Conservation (phyloP, 192 early-diverging fungal species). For the Powellomyces hirtus region DNA sequence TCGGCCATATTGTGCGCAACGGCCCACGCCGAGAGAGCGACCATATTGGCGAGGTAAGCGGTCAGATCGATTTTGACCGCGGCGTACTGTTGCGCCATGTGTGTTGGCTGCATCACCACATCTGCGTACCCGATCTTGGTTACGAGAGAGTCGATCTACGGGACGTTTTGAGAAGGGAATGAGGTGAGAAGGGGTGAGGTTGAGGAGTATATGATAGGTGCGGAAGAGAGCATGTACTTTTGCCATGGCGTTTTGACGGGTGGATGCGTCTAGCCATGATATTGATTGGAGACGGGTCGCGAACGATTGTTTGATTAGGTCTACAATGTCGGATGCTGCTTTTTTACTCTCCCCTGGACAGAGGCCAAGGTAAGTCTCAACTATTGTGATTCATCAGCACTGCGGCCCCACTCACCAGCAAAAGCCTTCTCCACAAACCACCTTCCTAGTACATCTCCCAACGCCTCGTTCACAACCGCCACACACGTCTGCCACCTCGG, state of each 20-base stretch:
- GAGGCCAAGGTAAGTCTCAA: no score
- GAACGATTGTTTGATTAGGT: conserved; percentile 24
- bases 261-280: conserved; percentile 33
- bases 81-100: conserved; percentile 16
- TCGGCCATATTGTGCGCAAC: conserved; percentile 8
- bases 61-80: conserved; percentile 5
- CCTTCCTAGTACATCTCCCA: conserved; percentile 28
- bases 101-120: conserved; percentile 24
- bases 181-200: neutral
- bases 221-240: no score
- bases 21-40: neutral
- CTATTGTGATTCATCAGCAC: neutral
- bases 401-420: neutral
- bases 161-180: no score
- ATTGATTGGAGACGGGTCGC: conserved; percentile 25
- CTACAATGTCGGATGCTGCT: conserved; percentile 1
- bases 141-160: conserved; percentile 18
- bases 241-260: conserved; percentile 22
- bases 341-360: conserved; percentile 24
- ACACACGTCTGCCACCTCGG: conserved; percentile 34
- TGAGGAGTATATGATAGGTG: no score
- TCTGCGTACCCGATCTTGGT: conserved; percentile 35
- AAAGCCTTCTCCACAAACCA: conserved; percentile 37
- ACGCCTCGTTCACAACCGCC: neutral
- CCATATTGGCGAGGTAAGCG: conserved; percentile 16